A percentile compares a stretch with the other conserved stretches of the same genome.
Conservation (phyloP, 192 early-diverging fungal genomes). For the Gryganskiella cystojenkinii region DNA sequence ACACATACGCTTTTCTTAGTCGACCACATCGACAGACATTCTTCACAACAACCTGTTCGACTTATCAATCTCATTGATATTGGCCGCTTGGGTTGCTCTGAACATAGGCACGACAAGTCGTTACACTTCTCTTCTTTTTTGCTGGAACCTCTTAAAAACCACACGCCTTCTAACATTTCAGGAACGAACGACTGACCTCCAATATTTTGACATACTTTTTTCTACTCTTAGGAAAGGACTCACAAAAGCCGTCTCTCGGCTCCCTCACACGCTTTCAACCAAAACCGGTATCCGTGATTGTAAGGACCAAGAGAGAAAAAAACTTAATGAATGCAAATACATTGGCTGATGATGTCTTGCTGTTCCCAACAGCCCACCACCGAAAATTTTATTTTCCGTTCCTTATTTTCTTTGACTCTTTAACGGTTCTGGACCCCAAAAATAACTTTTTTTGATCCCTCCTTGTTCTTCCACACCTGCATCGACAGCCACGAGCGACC, state of each 20-base stretch:
- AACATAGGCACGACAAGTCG: conserved; percentile 5
- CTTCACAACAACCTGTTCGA: too few relatives aligned
- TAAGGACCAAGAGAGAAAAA: not conserved
- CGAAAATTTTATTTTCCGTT: not conserved
- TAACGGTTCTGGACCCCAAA: too few relatives aligned
- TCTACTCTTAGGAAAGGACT: conserved; percentile 38
- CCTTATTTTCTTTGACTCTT: not conserved
- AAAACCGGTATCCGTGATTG: conserved; percentile 51
- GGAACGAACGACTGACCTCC: not conserved
- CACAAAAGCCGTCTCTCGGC: conserved; percentile 50
- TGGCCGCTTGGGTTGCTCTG: too few relatives aligned
- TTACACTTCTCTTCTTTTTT: not conserved
- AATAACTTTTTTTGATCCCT: not conserved
- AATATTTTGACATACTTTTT: too few relatives aligned
- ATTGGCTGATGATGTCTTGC: too few relatives aligned
- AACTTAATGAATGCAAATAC: too few relatives aligned
- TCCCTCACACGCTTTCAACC: conserved; percentile 46
- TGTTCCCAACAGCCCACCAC: too few relatives aligned
- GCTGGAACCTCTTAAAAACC: too few relatives aligned
- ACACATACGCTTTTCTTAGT: too few relatives aligned
- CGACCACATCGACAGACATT: too few relatives aligned
- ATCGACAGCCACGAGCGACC: conserved; percentile 35
- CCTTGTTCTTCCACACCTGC: not conserved
- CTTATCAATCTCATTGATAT: too few relatives aligned
- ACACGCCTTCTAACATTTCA: too few relatives aligned